phyloP scores from a whole-genome alignment of 2,329 filamentous ascomycete genomes.

The Fusarium pseudograminearum region DNA sequence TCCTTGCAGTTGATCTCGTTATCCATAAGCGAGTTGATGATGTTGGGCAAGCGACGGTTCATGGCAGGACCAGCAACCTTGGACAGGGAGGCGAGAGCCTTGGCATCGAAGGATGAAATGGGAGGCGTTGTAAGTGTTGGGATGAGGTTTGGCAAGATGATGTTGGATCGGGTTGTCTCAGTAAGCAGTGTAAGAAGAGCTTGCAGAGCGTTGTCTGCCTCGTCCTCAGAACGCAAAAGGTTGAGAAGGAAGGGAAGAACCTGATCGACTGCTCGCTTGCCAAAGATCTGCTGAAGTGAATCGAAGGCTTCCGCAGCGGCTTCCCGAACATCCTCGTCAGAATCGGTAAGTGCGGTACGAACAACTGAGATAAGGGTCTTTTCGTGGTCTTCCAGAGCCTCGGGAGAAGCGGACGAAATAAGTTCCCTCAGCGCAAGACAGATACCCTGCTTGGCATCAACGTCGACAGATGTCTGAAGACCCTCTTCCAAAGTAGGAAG shows the following conservation, averaged over 20 bases:
- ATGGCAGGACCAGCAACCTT: constrained; percentile 91
- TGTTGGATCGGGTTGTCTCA: constrained; percentile 92
- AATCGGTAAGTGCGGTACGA: constrained; percentile 90
- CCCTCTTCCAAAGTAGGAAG: constrained; percentile 94
- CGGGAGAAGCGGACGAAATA: constrained; percentile 87
- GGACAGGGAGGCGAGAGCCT: constrained; percentile 90
- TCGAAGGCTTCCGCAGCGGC: constrained; percentile 98
- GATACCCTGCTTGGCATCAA: constrained; percentile 95
- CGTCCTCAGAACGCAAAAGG: constrained; percentile 84
- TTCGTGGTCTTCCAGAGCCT: constrained; percentile 93
- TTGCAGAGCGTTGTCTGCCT: constrained; percentile 91
- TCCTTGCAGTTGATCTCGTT: constrained; percentile 85
- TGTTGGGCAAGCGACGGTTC: constrained; percentile 88
- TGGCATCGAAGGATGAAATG: constrained; percentile 94
- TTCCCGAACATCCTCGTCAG: constrained; percentile 89
- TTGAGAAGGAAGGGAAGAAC: constrained; percentile 92
- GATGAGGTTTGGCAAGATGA: constrained; percentile 95
- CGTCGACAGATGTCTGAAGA: constrained; percentile 86
- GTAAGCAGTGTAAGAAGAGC: constrained; percentile 94
- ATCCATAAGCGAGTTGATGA: constrained; percentile 94
- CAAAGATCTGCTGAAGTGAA: constrained; percentile 90
- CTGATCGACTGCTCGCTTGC: constrained; percentile 94
- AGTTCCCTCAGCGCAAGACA: constrained; percentile 96
- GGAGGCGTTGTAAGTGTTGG: constrained; percentile 91
- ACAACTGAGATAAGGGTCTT: constrained; percentile 95